These are phyloP conservation scores for Salvia sclarea DNA, from an alignment of 305 asterid genomes.

Conservation along the genomic window DNA sequence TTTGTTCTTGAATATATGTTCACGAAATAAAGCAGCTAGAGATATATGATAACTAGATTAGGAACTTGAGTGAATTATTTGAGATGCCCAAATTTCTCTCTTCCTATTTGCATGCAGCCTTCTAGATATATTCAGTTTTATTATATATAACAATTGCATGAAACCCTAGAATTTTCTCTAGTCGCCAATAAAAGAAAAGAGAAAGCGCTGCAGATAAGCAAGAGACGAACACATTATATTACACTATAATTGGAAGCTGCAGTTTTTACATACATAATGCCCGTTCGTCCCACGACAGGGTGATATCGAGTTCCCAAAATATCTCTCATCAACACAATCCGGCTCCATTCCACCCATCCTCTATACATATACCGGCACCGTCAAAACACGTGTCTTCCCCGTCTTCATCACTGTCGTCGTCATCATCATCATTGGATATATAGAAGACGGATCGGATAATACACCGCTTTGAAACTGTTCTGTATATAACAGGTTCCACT, in stretches of 20 bases:
- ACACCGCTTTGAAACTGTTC: too few species aligned
- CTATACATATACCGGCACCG: neutral
- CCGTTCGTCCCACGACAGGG: neutral
- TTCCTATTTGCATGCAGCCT: neutral
- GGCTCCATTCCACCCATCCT: neutral
- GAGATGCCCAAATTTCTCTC: neutral
- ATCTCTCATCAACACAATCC: neutral
- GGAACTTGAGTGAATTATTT: too few species aligned
- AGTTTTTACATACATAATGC: neutral
- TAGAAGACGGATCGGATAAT: too few species aligned
- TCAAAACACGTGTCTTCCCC: too few species aligned
- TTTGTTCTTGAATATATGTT: too few species aligned
- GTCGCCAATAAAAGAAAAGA: neutral
- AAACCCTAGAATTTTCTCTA: neutral
- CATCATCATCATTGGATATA: too few species aligned
- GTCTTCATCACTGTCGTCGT: too few species aligned
- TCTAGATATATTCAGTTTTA: neutral
- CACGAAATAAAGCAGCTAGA: too few species aligned
- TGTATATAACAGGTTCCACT: neutral
- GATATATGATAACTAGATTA: too few species aligned
- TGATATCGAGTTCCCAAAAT: neutral
- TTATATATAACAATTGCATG: neutral
- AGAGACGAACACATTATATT: neutral
- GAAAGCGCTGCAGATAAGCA: neutral
- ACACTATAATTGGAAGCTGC: neutral